Percentiles rank a stretch among this genome's conserved stretches.
phyloP scores from a whole-genome alignment of 768 basidiomycete species.

The Termitomyces sp. region DNA sequence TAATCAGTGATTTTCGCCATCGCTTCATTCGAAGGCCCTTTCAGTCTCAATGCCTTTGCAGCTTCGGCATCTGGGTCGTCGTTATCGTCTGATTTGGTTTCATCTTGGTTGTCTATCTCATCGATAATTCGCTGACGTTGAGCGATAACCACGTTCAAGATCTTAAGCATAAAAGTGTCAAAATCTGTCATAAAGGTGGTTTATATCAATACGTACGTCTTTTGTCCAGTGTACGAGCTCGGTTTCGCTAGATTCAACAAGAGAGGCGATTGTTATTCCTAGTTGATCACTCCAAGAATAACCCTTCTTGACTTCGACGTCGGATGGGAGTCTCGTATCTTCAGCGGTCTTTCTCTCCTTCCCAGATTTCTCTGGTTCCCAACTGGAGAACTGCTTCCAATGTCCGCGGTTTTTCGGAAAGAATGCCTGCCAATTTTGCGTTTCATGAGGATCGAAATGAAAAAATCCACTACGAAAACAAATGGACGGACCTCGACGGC shows the following conservation, averaged over 20 bases:
- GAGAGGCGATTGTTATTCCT: conserved; percentile 76
- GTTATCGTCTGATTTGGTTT: conserved; percentile 32
- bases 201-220: conserved; percentile 52
- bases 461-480: conserved; percentile 1
- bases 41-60: conserved; percentile 21
- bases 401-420: conserved; percentile 86
- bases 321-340: conserved; percentile 53
- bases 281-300: conserved; percentile 89
- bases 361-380: conserved; percentile 56
- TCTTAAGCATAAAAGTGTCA: conserved; percentile 35
- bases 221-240: conserved; percentile 78
- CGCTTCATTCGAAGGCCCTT: conserved; percentile 67
- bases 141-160: conserved; percentile 57
- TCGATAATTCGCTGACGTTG: conserved; percentile 61
- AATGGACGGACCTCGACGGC: conserved; percentile 72
- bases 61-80: conserved; percentile 19
- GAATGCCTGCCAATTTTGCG: conserved; percentile 56
- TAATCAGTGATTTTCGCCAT: conserved; percentile 70
- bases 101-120: conserved; percentile 42
- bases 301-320: conserved; percentile 83
- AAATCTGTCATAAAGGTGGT: neutral
- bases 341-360: conserved; percentile 35
- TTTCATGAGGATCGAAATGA: neutral
- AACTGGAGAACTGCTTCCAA: conserved; percentile 85
- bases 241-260: conserved; percentile 64